Base-by-base conservation (phyloP, 1,139 yeast genomes). In the Geotrichum klebahnii region DNA sequence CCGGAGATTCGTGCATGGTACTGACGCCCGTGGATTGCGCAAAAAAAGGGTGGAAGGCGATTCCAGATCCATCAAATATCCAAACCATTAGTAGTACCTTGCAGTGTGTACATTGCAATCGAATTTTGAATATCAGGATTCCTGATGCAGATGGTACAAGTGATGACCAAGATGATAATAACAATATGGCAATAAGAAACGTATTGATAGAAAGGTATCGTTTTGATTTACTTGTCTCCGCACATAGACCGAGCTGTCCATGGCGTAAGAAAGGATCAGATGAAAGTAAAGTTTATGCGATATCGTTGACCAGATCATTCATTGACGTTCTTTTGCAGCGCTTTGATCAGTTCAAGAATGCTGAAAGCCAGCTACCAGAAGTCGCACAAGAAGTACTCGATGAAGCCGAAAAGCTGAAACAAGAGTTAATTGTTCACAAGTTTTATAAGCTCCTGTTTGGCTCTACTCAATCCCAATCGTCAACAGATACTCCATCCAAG, bases 21-120 rank as follows among this genome's bases (percentile, higher is more conserved):
- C 38, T 41, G 14, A 33, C 36, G 19, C 45, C 45, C 4, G 16
- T 41, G 37, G 37, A 41, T 31, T 41, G 45, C n/a, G 29, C 23
- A 1, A 31, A 19, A 14, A 17, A 28, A 6, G 45, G 45, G 19
- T 41, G 45, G 45, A 33, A 22, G 24, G 37, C 45, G 2, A 17
- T 32, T 24, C n/a, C n/a, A n/a, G n/a, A n/a, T n/a, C n/a, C n/a
- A n/a, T n/a, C n/a, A n/a, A n/a, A n/a, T n/a, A n/a, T n/a, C n/a
- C n/a, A 23, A 3, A 33, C 16, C 40, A 17, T 26, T 17, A 36
- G 40, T 16, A 36, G 20, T 17, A 26, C 38, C n/a, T 6, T 41
- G 4, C 45, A 41, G 36, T 41, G 45, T 17, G 38, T 41, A 3
- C 45, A 33, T 19, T 41, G 45, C 22, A n/a, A 14, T 16, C n/a